A percentile compares a stretch with the other conserved stretches of the same genome.
phyloP scores from a whole-genome alignment of 148 eudicot species.

The Camellia granthamiana region DNA sequence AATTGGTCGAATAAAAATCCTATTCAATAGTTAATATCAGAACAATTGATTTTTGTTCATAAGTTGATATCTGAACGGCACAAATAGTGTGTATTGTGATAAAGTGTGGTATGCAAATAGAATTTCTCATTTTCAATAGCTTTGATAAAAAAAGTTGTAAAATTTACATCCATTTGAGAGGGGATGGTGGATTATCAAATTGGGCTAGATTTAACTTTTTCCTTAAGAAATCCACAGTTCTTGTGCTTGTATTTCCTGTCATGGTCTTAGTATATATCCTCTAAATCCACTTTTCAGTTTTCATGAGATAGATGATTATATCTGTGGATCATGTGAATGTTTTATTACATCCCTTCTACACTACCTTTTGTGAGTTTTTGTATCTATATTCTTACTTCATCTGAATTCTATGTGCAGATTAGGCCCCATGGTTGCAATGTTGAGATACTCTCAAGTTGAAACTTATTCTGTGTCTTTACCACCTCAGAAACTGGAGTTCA shows the following conservation, averaged over 20 bases:
- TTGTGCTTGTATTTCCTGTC: conserved; percentile 8
- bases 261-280: neutral
- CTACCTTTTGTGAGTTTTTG: neutral
- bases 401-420: conserved; percentile 50
- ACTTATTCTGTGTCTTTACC: conserved; percentile 78
- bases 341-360: neutral
- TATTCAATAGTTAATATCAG: no score
- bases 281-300: neutral
- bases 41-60: no score
- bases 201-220: neutral
- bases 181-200: conserved; percentile 4
- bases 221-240: neutral
- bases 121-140: no score
- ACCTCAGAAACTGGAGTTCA: conserved; percentile 60
- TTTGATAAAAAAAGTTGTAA: no score
- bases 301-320: neutral
- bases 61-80: no score
- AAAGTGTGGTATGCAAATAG: no score
- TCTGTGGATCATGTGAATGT: neutral
- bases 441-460: conserved; percentile 66
- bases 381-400: neutral
- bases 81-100: no score
- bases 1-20: no score
- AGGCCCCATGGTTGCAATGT: conserved; percentile 91
- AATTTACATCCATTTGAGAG: neutral